Evolutionary conservation across 768 basidiomycete species (phyloP), one percentile per base, ranked within the genome.

Genomic region (Lentinula aciculospora): DNA sequence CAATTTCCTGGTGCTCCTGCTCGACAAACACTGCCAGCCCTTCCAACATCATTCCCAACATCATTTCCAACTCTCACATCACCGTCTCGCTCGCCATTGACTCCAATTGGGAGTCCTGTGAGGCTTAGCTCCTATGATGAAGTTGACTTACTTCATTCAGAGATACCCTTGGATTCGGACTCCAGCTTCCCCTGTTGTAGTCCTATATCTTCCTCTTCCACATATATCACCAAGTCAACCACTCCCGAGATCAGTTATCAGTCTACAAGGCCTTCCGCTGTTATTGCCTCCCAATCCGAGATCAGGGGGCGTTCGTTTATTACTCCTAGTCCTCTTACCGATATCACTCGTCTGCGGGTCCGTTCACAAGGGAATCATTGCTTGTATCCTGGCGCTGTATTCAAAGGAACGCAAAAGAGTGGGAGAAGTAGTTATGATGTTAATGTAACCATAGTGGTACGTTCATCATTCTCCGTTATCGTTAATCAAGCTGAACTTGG

Each of bases 351-450:
- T 21, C 70, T 92, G 48, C 86, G 89, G 39, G 81, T 90, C 36
- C 82, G 86, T 48, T 80, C 86, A 19, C 84, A 84, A 62, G 81
- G 80, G 12, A 87, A 89, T 66, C 83, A 88, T 62, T 91, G 88
- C 68, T 77, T 92, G 9, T 92, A 94, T 71, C 89, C 95, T 29
- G 96, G 96, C 2, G 88, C 92, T 39, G 79, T 82, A 15, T 98
- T 95, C 70, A 79, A 84, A 59, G 96, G 96, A 2, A 94, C 92
- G 0, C 96, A 98, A 74, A 93, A 94, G 74, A 91, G 88, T 61
- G 96, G 95, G 3, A 81, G 93, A 63, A 95, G 90, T 68, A 90
- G 88, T 67, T 98, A 98, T 76, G 92, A 96, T 61, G 96, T 98
- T 40, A 88, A 84, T 65, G 93, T 98, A 57, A 89, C 88, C 57